Evolutionary conservation across 441 rosid species (phyloP).

Genomic region (Jatropha multifida): DNA sequence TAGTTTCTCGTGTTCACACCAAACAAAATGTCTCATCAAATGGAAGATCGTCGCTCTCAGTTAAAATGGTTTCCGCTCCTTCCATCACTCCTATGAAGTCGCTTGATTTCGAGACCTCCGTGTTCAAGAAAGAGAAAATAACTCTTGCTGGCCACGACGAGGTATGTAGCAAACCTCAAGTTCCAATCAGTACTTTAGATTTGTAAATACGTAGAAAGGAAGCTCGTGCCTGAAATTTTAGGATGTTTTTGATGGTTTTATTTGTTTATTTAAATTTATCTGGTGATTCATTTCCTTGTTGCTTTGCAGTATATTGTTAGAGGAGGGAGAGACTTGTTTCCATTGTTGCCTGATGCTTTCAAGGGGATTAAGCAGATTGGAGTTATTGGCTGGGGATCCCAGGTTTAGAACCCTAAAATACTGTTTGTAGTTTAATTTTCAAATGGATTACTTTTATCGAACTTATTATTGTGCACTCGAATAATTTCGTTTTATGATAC

Average conservation of each 20-base stretch:
- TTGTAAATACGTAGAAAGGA: neutral
- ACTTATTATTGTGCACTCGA: neutral
- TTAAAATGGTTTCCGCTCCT: constrained; percentile 31
- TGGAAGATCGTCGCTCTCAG: constrained; percentile 23
- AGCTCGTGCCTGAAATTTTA: neutral
- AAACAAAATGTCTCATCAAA: constrained; percentile 12
- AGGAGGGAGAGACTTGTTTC: constrained; percentile 91
- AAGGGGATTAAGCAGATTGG: constrained; percentile 90
- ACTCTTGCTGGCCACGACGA: constrained; percentile 68
- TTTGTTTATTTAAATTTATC: neutral
- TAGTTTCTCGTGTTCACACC: constrained; percentile 20
- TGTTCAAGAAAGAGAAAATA: constrained; percentile 69
- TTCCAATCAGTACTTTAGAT: neutral
- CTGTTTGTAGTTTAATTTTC: neutral
- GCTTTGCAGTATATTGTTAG: constrained; percentile 43
- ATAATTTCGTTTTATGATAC: neutral
- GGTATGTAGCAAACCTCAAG: constrained; percentile 29
- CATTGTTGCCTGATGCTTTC: constrained; percentile 70
- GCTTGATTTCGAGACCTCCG: constrained; percentile 63
- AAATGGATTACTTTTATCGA: neutral
- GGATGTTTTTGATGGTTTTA: neutral
- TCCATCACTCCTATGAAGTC: constrained; percentile 26
- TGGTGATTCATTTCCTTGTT: neutral
- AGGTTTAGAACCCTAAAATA: constrained; percentile 29
- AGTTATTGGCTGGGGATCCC: constrained; percentile 93